Base-by-base conservation (phyloP, 2,329 filamentous ascomycete species). In the Cladosporium sp. region DNA sequence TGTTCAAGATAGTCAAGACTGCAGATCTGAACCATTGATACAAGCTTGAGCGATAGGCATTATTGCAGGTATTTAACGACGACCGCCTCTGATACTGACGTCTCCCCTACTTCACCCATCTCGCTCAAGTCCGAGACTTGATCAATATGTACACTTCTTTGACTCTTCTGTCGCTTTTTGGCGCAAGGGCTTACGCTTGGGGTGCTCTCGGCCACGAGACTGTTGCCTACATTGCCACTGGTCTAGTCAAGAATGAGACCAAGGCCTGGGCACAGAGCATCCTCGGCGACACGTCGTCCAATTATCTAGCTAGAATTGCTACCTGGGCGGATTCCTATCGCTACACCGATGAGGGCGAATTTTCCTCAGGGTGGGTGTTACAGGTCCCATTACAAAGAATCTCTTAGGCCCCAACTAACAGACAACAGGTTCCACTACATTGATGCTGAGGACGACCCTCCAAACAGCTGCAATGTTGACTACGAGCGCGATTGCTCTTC, bases 261-360 rank as follows among this genome's bases (percentile, higher is more conserved):
- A 71, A 72, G 54, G 62, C 70, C 17, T 82, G 76, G 67, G 75
- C 78, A 37, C 72, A 74, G 60, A 62, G 62, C 51, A 72, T 79
- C 37, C 71, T 83, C 5, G 71, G 69, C 56, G 66, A 69, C 53
- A 75, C 77, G 37, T 68, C 70, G 17, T 19, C 45, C 20, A 70
- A 72, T 19, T 83, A 81, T 64, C 72, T 82, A 13, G 79, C 78
- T 50, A 77, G 74, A 56, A 72, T 81, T 15, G 79, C 80, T 12
- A 80, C 78, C 1, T 83, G 80, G 79, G 80, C 80, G 1, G 80
- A 83, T 61, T 69, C 67, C 28, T 83, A 80, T 65, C 76, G 80
- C 24, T 72, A 73, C 52, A 79, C 76, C 1, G 62, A 69, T n/a
- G 79, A 68, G 28, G 80, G 80, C 7, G 66, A 66, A 39, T 83